Evolutionary conservation across 2,329 filamentous ascomycete species (phyloP), one percentile per base, ranked within the genome.

Genomic region (Coniochaeta sp.): DNA sequence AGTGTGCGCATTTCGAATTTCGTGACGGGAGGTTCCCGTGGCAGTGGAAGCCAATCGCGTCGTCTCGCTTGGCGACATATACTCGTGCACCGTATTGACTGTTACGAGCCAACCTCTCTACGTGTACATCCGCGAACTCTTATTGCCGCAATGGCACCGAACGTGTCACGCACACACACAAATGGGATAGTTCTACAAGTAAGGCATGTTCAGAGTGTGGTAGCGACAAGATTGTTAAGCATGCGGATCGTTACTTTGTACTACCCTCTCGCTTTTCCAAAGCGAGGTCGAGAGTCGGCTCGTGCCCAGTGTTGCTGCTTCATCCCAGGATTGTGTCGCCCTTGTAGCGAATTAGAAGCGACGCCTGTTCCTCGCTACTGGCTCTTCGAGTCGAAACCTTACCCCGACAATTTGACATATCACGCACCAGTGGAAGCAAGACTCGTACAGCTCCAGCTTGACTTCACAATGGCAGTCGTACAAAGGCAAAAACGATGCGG

Each of bases 401-500:
- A 6, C 47, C 31, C n/a, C 19, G 24, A 31, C 24, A 17, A 31
- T 16, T 31, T 52, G 47, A 52, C 16, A 52, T 14, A 31, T 52
- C 47, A 52, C 31, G 31, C 24, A 11, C 24, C 43, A 47, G 22
- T 7, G 19, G 43, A 22, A 47, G 17, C 5, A 8, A 19, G 43
- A 47, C 43, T 52, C 47, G 47, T 52, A 52, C 47, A 52, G n/a
- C 24, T 26, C 47, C 47, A 31, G 28, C 34, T 24, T 31, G n/a
- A 38, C 22, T 24, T 57, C 33, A n/a, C 54, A 38, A 57, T 38
- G 6, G 5, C 16, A 34, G 62, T 62, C 38, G 55, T 59, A 55
- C 59, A 58, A 40, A 56, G 47, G 55, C n/a, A n/a, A 44, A 38
- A 60, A 58, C 60, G 62, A 64, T 65, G 64, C 62, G 64, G 62